These are phyloP conservation scores for Lodderomyces margitis DNA, from an alignment of 1,139 yeast species.

Conservation along the genomic window DNA sequence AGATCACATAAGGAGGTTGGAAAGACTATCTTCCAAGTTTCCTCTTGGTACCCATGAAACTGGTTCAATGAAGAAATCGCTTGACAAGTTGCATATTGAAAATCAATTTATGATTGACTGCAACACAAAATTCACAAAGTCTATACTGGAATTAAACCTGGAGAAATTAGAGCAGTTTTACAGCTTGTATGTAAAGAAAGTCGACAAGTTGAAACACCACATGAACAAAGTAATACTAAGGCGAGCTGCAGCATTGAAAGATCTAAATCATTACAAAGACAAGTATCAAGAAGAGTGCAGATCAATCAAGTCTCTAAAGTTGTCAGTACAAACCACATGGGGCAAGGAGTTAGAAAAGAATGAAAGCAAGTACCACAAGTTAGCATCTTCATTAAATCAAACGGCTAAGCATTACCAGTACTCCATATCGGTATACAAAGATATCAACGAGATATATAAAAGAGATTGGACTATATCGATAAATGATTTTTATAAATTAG, in stretches of 20 bases:
- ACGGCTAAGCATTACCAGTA: conserved; percentile 59
- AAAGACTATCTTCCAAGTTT: conserved; percentile 44
- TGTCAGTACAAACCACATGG: conserved; percentile 71
- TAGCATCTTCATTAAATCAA: conserved; percentile 46
- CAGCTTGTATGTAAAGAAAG: conserved; percentile 29
- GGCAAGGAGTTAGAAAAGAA: conserved; percentile 74
- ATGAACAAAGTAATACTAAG: conserved; percentile 34
- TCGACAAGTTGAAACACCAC: conserved; percentile 34
- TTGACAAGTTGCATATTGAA: conserved; percentile 58
- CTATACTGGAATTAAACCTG: conserved; percentile 32
- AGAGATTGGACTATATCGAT: conserved; percentile 77
- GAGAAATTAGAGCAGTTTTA: conserved; percentile 34
- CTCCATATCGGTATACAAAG: conserved; percentile 58
- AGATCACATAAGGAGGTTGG: conserved; percentile 61
- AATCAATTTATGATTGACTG: conserved; percentile 37
- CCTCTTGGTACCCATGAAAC: conserved; percentile 59
- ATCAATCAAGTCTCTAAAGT: conserved; percentile 55
- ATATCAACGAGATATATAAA: conserved; percentile 69
- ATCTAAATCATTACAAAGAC: conserved; percentile 46
- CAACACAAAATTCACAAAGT: conserved; percentile 32
- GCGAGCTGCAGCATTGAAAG: conserved; percentile 25
- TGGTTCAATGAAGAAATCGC: conserved; percentile 55
- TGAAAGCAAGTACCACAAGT: conserved; percentile 58
- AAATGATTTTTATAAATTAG: conserved; percentile 70
- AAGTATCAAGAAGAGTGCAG: conserved; percentile 60